phyloP scores from a whole-genome alignment of 257 asterid genomes.

The Linderniella brevidens region DNA sequence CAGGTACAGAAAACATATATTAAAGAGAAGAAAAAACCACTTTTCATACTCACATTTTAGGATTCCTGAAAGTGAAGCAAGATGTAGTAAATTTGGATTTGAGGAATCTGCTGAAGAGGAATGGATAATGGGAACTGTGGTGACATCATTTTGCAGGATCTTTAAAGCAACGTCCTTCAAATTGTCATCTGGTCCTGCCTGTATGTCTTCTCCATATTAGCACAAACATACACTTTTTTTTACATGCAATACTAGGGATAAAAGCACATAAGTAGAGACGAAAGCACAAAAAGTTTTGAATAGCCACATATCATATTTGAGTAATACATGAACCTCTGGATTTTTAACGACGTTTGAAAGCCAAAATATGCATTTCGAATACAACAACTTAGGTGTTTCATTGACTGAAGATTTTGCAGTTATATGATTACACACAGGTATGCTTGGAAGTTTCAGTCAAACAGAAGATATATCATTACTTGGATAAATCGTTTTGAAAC shows the following conservation, averaged over 20 bases:
- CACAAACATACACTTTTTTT: constrained; percentile 12
- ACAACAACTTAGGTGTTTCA: too few species aligned
- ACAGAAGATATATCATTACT: constrained; percentile 26
- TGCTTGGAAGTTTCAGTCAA: neutral
- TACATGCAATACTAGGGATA: too few species aligned
- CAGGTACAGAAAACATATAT: too few species aligned
- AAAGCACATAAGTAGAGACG: too few species aligned
- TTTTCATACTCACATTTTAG: constrained; percentile 39
- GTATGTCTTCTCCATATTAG: constrained; percentile 14
- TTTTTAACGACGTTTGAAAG: too few species aligned
- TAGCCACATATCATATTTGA: too few species aligned
- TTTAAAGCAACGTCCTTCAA: constrained; percentile 69
- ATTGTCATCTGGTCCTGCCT: constrained; percentile 88
- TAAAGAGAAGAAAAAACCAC: too few species aligned
- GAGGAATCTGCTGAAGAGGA: constrained; percentile 51
- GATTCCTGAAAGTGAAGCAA: constrained; percentile 82
- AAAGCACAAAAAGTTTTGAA: neutral
- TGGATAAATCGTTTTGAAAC: constrained; percentile 51
- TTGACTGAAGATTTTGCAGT: neutral
- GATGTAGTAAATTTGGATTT: constrained; percentile 67
- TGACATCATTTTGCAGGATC: constrained; percentile 62
- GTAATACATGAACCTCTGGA: too few species aligned
- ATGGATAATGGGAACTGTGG: constrained; percentile 84
- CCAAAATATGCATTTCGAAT: too few species aligned
- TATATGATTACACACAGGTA: neutral